phyloP scores from a whole-genome alignment of 1,284 basidiomycete genomes.

The Schizophyllum commune region DNA sequence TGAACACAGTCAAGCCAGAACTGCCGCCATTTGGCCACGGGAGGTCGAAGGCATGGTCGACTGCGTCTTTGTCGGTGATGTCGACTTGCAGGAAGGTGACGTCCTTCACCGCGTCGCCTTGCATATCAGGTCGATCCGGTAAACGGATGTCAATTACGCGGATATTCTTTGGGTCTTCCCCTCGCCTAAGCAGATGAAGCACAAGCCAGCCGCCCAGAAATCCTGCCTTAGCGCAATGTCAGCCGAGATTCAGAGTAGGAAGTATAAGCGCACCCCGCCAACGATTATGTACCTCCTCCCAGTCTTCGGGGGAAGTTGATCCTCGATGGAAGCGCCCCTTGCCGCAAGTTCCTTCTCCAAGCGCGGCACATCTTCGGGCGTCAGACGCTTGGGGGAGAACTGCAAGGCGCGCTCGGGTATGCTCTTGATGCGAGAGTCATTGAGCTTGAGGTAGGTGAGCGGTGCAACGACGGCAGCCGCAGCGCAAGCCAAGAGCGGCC shows the following conservation, averaged over 20 bases:
- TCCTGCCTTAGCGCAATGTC: conserved; percentile 28
- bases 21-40: conserved; percentile 32
- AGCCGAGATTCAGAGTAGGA: background rate
- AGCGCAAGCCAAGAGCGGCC: background rate
- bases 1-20: conserved; percentile 39
- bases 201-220: conserved; percentile 54
- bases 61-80: conserved; percentile 30
- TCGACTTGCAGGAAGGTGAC: conserved; percentile 40
- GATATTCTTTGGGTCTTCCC: conserved; percentile 43
- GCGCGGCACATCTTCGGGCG: conserved; percentile 1
- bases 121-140: conserved; percentile 41
- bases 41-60: conserved; percentile 37
- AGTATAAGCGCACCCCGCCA: conserved; percentile 34
- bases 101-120: conserved; percentile 28
- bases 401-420: conserved; percentile 2
- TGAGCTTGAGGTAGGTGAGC: conserved; percentile 4
- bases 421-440: conserved; percentile 5
- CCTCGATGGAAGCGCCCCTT: conserved; percentile 15
- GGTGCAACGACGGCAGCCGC: background rate
- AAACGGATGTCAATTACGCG: conserved; percentile 42
- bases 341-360: conserved; percentile 8
- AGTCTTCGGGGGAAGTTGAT: conserved; percentile 37
- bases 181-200: conserved; percentile 41
- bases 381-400: conserved; percentile 8
- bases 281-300: conserved; percentile 47